phyloP scores from a whole-genome alignment of 176 grass and related monocot species.

The Pontederia paniculata region DNA sequence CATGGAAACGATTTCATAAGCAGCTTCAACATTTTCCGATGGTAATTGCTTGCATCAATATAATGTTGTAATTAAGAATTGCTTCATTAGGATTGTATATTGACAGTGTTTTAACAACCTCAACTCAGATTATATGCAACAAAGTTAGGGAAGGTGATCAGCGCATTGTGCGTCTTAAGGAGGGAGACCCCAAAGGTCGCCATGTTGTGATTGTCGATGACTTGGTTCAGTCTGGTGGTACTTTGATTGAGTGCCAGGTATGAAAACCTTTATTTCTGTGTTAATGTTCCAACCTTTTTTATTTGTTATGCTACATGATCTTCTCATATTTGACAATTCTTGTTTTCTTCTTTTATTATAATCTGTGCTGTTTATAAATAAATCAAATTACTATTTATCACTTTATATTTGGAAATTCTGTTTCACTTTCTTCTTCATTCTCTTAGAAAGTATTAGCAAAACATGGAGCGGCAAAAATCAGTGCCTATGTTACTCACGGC shows the following conservation, averaged over 20 bases:
- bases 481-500: constrained; percentile 93
- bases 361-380: too few species aligned
- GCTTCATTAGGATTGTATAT: neutral
- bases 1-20: constrained; percentile 97
- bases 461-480: constrained; percentile 76
- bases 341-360: neutral
- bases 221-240: constrained; percentile 87
- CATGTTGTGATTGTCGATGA: constrained; percentile 98
- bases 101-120: neutral
- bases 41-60: constrained; percentile 24
- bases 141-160: constrained; percentile 82
- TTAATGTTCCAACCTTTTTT: neutral
- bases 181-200: constrained; percentile 59
- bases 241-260: constrained; percentile 89
- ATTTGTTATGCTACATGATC: neutral
- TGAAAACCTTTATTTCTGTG: neutral
- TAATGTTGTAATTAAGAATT: constrained; percentile 2
- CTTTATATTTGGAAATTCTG: neutral
- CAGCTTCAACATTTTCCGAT: constrained; percentile 60
- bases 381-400: too few species aligned
- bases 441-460: constrained; percentile 34
- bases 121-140: constrained; percentile 53
- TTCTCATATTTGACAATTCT: neutral
- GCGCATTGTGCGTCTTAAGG: constrained; percentile 65
- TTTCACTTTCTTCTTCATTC: neutral